Percentiles rank a stretch among this genome's conserved stretches.
Conservation (phyloP, 139 green algal genomes). For the Nannochloris sp. region DNA sequence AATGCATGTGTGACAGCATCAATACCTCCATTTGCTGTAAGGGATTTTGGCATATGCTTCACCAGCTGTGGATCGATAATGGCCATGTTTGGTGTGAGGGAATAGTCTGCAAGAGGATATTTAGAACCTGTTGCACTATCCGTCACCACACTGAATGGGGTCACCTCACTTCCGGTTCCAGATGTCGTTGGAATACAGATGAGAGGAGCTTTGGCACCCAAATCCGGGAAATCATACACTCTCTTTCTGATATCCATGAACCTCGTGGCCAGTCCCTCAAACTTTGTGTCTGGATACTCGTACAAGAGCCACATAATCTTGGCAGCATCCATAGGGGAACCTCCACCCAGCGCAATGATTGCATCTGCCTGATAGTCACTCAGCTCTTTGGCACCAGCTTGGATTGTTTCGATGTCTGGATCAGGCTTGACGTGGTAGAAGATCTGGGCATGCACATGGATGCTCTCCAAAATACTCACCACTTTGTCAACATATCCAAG, state of each 20-base stretch:
- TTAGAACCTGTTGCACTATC: conserved; percentile 45
- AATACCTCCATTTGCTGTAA: conserved; percentile 56
- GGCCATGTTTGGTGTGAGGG: conserved; percentile 40
- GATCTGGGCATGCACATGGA: conserved; percentile 42
- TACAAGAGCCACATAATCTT: conserved; percentile 72
- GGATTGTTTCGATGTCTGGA: conserved; percentile 1
- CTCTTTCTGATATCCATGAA: conserved; percentile 75
- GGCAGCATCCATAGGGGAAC: conserved; percentile 62
- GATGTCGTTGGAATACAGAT: conserved; percentile 52
- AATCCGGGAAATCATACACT: conserved; percentile 32
- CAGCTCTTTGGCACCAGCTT: conserved; percentile 13
- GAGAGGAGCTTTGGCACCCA: conserved; percentile 28
- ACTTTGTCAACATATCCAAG: conserved; percentile 45
- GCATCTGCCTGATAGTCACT: conserved; percentile 41
- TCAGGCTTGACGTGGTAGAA: conserved; percentile 33
- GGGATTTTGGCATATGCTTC: conserved; percentile 46
- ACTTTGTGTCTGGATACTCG: conserved; percentile 52
- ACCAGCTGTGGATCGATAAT: conserved; percentile 31
- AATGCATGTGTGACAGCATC: conserved; percentile 56
- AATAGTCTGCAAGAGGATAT: conserved; percentile 47
- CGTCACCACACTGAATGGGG: conserved; percentile 59
- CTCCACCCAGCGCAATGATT: conserved; percentile 60
- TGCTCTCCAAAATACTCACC: conserved; percentile 25
- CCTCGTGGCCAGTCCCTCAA: conserved; percentile 51
- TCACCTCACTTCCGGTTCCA: conserved; percentile 58